Base-by-base conservation (phyloP, 2,329 filamentous ascomycete genomes). In the Aspergillus ustus region DNA sequence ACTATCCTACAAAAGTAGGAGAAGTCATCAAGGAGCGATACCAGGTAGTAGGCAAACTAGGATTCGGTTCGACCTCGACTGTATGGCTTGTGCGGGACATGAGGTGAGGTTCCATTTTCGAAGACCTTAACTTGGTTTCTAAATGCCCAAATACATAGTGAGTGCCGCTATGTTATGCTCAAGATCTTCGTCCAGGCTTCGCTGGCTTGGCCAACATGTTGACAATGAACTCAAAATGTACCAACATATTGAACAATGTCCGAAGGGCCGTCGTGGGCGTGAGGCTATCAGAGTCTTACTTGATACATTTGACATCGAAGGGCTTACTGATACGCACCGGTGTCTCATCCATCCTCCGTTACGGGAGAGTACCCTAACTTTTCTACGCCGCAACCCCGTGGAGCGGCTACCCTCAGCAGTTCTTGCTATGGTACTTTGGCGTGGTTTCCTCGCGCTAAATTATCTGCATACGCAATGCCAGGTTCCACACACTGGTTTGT, bases 381-480 rank as follows among this genome's bases (percentile, higher is more conserved):
- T 82, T 51, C 63, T 83, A 5, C 64, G 63, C 40, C 78, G 79
- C 19, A 82, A 81, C 57, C 79, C 77, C 6, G 61, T 75, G 0
- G 60, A 64, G 55, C 75, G 75, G 48, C 70, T 83, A 1, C 75
- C 77, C 2, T 19, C 61, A 4, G 68, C 70, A 1, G 67, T 80
- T 3, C 52, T 82, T 0, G 74, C 72, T 5, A 67, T 77, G 28
- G 63, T 77, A 0, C 74, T 84, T 17, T 64, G 70, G 4, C 75
- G 71, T 0, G 63, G 83, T 1, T 81, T 84, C 56, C 65, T 78
- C 8, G 80, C 77, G 0, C 63, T 84, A 37, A 79, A 84, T 37
- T 83, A 69, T 44, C 54, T 84, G 1, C 82, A 84, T 63, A 78
- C 69, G 1, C 78, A 83, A 62, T 82, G 80, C 68, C 63, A 76